Evolutionary conservation across 345 rosid species (phyloP).

Genomic region (Brassica incana): DNA sequence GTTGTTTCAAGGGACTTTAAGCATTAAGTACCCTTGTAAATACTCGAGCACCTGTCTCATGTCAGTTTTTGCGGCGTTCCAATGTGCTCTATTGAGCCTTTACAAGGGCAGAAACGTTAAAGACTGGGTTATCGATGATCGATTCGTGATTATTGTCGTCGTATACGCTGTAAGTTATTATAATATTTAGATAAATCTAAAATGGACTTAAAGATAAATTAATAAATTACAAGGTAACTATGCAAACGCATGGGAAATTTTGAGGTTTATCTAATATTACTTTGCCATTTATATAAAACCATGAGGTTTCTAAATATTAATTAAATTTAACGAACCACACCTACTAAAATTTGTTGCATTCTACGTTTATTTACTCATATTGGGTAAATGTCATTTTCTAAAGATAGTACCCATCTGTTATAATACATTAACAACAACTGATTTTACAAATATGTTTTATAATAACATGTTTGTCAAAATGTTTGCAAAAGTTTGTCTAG

Average conservation of each 20-base stretch:
- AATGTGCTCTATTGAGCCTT: slow-evolving; percentile 55
- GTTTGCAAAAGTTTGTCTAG: background rate
- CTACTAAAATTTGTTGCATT: background rate
- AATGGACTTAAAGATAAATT: too few species aligned
- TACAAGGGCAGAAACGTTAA: slow-evolving; percentile 35
- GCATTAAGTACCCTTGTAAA: slow-evolving; percentile 53
- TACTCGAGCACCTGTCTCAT: slow-evolving; percentile 64
- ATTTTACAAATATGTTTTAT: background rate
- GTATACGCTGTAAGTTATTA: slow-evolving; percentile 50
- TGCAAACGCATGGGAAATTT: background rate
- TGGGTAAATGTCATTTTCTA: background rate
- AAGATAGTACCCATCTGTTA: background rate
- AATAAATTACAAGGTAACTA: background rate
- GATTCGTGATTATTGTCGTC: slow-evolving; percentile 45
- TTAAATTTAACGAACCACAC: background rate
- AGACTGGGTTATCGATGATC: slow-evolving; percentile 51
- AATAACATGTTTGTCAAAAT: background rate
- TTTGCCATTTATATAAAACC: background rate
- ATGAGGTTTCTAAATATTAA: background rate
- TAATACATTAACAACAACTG: background rate
- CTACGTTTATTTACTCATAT: background rate
- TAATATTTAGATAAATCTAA: too few species aligned
- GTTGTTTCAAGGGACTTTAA: slow-evolving; percentile 52
- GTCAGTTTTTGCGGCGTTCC: slow-evolving; percentile 60
- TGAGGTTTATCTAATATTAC: background rate